Base-by-base conservation (phyloP, 805 yeast species). In the Candida morakotiae region DNA sequence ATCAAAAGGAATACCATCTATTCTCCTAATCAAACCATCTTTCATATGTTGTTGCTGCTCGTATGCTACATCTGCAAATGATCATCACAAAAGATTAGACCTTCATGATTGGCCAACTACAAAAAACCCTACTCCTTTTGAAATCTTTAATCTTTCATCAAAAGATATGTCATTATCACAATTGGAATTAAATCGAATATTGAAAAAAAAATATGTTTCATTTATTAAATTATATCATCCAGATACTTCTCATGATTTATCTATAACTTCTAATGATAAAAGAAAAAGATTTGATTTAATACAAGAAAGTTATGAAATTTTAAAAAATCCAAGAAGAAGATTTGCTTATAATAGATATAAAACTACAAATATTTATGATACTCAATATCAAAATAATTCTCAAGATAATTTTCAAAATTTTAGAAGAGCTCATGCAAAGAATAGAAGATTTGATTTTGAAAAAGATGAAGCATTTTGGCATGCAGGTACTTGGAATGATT, bases 181-280 rank as follows among this genome's bases (percentile, higher is more conserved):
- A 42, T 44, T 60, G 18, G 70, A 71, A 31, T 83, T 81, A 50
- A 75, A 73, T 46, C 67, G 73, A 37, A 62, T 77, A 5, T 43
- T 67, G 19, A 62, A 63, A 39, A 21, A 44, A 4, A 58, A 44
- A 18, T 66, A 67, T 46, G 47, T 53, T 34, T 58, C 58, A 34
- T 62, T 49, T 32, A 88, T 88, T 9, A 85, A 83, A 55, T 52
- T 79, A 8, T 88, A 88, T 49, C 96, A 88, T 54, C 96, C 97
- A 0, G 97, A 88, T 52, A 54, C 72, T 2, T 26, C 38, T 13
- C 40, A 32, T 18, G 28, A 30, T 4, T n/a, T 41, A 13, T 41
- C 44, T 4, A 54, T 75, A 18, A 55, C 60, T 2, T 46, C 37
- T 5, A 60, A 55, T 10, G 53, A 46, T 38, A 72, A 69, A 41